phyloP scores from a whole-genome alignment of 345 rosid genomes.

The Salix brachista region DNA sequence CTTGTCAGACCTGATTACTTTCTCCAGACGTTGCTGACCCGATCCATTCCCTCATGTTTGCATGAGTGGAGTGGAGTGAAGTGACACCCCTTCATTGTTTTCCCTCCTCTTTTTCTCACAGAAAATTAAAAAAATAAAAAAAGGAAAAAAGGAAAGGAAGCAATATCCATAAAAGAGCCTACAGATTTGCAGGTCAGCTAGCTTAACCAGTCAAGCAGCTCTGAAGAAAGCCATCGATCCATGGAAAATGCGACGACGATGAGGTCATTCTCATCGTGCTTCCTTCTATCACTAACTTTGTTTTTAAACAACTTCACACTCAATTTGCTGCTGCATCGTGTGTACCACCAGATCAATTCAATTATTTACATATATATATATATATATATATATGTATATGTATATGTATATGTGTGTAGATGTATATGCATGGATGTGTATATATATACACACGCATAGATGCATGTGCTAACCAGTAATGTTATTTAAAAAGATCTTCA shows the following conservation, averaged over 20 bases:
- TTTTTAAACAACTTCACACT: not conserved
- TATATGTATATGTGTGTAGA: no score
- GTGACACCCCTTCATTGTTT: not conserved
- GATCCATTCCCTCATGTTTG: constrained; percentile 5
- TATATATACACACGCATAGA: no score
- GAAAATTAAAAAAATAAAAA: not conserved
- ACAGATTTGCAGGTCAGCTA: not conserved
- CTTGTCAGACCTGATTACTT: constrained; percentile 30
- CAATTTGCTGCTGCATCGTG: not conserved
- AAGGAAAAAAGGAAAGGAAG: no score
- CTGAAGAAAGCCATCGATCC: not conserved
- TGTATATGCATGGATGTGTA: no score
- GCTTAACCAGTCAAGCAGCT: not conserved
- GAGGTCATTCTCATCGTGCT: not conserved
- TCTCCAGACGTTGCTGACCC: constrained; percentile 32
- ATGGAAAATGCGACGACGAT: not conserved
- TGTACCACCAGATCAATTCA: no score
- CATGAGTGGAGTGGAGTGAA: not conserved
- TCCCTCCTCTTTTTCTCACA: not conserved
- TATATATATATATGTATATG: no score
- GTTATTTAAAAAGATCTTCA: no score
- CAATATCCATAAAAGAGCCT: not conserved
- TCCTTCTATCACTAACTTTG: not conserved
- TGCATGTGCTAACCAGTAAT: no score
- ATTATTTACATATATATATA: no score